phyloP scores from a whole-genome alignment of 805 yeast genomes.

The Candida ficus region DNA sequence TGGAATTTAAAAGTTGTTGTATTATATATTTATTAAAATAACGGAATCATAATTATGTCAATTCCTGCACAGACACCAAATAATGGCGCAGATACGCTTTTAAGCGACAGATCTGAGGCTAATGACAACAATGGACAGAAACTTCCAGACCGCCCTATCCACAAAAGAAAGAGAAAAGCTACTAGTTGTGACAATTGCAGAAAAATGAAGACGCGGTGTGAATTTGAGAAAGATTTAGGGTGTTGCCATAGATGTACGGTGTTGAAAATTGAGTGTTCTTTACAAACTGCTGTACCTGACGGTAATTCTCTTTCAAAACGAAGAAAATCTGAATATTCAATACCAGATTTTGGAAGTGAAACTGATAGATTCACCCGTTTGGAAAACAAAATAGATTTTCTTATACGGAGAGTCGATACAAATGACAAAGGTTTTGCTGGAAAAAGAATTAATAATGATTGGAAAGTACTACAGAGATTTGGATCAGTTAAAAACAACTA shows the following conservation, averaged over 20 bases:
- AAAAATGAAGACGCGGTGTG: conserved; percentile 54
- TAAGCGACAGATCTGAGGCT: not conserved
- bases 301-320: not conserved
- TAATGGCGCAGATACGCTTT: too few relatives aligned
- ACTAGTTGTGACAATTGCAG: conserved; percentile 49
- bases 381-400: conserved; percentile 18
- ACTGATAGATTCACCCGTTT: conserved; percentile 8
- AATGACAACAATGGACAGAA: too few relatives aligned
- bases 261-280: conserved; percentile 42
- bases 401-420: conserved; percentile 4
- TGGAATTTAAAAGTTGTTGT: too few relatives aligned
- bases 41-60: too few relatives aligned
- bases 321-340: conserved; percentile 21
- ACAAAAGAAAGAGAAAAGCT: conserved; percentile 34
- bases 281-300: conserved; percentile 23
- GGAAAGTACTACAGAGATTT: conserved; percentile 8
- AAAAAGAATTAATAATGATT: conserved; percentile 11
- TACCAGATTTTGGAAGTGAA: not conserved
- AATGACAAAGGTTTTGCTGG: too few relatives aligned
- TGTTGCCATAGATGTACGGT: conserved; percentile 50
- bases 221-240: conserved; percentile 36
- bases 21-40: too few relatives aligned
- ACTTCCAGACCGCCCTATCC: not conserved
- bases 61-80: too few relatives aligned
- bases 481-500: conserved; percentile 18